Percentiles rank a stretch among this genome's conserved stretches.
Conservation (phyloP, 352 stramenopile species). For the Globisporangium mamillatum region DNA sequence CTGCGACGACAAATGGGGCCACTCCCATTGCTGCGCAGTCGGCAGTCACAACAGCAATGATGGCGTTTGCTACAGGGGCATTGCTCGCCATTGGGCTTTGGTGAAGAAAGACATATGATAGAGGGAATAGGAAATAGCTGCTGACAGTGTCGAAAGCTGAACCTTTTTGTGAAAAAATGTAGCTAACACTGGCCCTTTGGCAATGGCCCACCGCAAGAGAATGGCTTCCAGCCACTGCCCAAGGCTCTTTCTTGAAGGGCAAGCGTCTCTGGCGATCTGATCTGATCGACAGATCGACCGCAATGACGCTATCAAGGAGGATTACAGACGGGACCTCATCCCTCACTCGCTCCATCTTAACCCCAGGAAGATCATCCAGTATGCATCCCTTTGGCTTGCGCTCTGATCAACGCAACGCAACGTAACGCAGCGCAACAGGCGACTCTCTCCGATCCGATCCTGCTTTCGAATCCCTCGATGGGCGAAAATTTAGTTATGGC, state of each 20-base stretch:
- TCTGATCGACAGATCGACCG: not conserved
- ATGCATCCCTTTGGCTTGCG: too few relatives aligned
- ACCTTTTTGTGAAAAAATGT: not conserved
- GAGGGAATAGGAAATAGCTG: not conserved
- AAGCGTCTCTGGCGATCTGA: not conserved
- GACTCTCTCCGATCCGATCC: too few relatives aligned
- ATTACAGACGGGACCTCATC: not conserved
- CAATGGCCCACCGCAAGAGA: too few relatives aligned
- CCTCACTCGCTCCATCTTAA: too few relatives aligned
- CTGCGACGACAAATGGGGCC: not conserved
- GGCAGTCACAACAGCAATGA: not conserved
- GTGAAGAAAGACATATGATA: not conserved
- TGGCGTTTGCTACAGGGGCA: not conserved
- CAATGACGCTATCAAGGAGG: not conserved
- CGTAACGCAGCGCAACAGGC: too few relatives aligned
- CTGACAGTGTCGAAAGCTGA: not conserved
- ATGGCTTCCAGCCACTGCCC: too few relatives aligned
- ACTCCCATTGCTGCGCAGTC: not conserved
- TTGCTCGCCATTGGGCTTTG: not conserved
- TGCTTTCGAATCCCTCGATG: too few relatives aligned
- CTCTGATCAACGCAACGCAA: too few relatives aligned
- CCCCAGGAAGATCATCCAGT: too few relatives aligned
- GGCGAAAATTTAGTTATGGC: too few relatives aligned
- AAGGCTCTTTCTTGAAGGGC: not conserved
- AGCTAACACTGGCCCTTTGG: not conserved